phyloP scores from a whole-genome alignment of 257 asterid genomes.

The Paulownia fortunei region DNA sequence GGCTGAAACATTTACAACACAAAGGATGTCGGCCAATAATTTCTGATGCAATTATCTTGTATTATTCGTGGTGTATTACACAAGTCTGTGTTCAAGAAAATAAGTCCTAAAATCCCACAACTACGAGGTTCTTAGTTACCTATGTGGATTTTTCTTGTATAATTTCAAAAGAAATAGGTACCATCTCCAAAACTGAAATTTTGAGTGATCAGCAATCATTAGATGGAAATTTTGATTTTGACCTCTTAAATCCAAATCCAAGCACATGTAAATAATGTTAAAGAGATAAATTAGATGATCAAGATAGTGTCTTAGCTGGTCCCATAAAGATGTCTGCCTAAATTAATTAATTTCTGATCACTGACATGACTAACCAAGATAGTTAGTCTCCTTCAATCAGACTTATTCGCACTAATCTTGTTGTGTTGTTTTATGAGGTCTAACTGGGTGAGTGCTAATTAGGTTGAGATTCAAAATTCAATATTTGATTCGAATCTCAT shows the following conservation, averaged over 20 bases:
- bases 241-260: slow-evolving; percentile 16
- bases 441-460: no score
- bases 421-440: no score
- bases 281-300: background rate
- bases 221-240: no score
- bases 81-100: no score
- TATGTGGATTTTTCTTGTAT: background rate
- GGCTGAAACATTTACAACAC: slow-evolving; percentile 7
- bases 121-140: background rate
- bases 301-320: background rate
- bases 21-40: slow-evolving; percentile 37
- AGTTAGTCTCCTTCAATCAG: background rate
- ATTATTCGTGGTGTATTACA: no score
- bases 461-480: no score
- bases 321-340: background rate
- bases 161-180: background rate
- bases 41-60: background rate
- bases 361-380: slow-evolving; percentile 13
- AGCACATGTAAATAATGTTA: background rate
- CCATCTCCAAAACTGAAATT: no score
- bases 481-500: no score
- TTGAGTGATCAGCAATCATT: no score
- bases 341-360: background rate
- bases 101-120: background rate
- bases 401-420: slow-evolving; percentile 13